Evolutionary conservation across 1,139 yeast species (phyloP).

Genomic region (Komagataea norvegica): DNA sequence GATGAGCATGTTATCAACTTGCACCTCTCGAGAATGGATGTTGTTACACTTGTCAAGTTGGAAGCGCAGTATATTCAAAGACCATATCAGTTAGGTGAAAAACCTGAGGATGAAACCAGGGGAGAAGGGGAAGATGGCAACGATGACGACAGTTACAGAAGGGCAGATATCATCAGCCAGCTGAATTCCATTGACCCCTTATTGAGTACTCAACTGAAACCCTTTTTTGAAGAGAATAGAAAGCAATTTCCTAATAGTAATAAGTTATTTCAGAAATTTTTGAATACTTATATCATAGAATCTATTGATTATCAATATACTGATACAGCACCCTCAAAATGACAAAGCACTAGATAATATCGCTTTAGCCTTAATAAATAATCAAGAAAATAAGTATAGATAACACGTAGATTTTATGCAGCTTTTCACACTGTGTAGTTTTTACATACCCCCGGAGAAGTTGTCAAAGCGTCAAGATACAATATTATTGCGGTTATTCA

Average conservation of each 20-base stretch:
- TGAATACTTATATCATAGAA: conserved; percentile 19
- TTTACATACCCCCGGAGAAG: too few species aligned
- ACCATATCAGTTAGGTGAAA: conserved; percentile 6
- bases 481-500: too few species aligned
- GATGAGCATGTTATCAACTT: conserved; percentile 30
- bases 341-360: too few species aligned
- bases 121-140: background rate
- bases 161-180: background rate
- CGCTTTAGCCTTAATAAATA: background rate
- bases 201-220: conserved; percentile 11
- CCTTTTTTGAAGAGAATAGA: conserved; percentile 13
- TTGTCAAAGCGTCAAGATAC: too few species aligned
- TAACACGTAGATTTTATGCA: too few species aligned
- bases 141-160: background rate
- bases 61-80: conserved; percentile 7
- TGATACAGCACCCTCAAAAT: background rate
- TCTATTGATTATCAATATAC: conserved; percentile 13
- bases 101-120: too few species aligned
- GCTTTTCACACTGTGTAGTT: too few species aligned
- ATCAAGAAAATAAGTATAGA: too few species aligned
- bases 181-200: conserved; percentile 10
- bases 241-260: conserved; percentile 13
- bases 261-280: conserved; percentile 13
- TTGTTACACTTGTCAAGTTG: conserved; percentile 26
- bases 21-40: conserved; percentile 29